These are phyloP conservation scores for Ceratocystis diversiconidia DNA, from an alignment of 2,329 filamentous ascomycete genomes.

Conservation along the genomic window DNA sequence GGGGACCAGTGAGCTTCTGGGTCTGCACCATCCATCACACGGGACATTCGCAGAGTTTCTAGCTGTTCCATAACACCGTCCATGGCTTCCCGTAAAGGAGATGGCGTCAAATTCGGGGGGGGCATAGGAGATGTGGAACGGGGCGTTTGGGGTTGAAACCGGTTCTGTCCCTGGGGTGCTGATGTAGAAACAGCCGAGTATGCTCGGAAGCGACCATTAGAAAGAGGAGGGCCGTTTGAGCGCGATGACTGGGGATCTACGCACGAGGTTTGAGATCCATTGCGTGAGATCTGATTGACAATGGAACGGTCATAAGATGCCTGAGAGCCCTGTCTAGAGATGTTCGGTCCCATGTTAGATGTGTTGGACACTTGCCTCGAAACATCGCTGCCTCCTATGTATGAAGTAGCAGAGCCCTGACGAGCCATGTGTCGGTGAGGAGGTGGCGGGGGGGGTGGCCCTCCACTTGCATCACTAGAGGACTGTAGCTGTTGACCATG, in stretches of 20 bases:
- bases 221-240: conserved; percentile 11
- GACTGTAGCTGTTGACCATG: conserved; percentile 16
- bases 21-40: conserved; percentile 30
- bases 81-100: conserved; percentile 86
- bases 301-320: conserved; percentile 26
- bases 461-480: conserved; percentile 31
- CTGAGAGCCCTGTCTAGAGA: conserved; percentile 30
- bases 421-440: conserved; percentile 57
- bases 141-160: conserved; percentile 34
- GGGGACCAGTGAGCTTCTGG: conserved; percentile 73
- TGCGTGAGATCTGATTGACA: conserved; percentile 21
- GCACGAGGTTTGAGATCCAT: conserved; percentile 27
- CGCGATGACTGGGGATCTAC: conserved; percentile 15
- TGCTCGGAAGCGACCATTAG: conserved; percentile 16
- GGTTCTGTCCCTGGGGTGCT: conserved; percentile 5
- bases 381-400: conserved; percentile 23
- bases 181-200: conserved; percentile 11
- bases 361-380: conserved; percentile 19
- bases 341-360: conserved; percentile 18
- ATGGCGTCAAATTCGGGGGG: conserved; percentile 69
- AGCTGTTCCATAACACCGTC: conserved; percentile 95
- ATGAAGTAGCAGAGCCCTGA: conserved; percentile 28
- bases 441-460: conserved; percentile 67
- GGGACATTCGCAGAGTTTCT: conserved; percentile 60
- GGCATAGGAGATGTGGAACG: conserved; percentile 49